phyloP scores from a whole-genome alignment of 495 filamentous ascomycete genomes.

The Daldinia concentrica region DNA sequence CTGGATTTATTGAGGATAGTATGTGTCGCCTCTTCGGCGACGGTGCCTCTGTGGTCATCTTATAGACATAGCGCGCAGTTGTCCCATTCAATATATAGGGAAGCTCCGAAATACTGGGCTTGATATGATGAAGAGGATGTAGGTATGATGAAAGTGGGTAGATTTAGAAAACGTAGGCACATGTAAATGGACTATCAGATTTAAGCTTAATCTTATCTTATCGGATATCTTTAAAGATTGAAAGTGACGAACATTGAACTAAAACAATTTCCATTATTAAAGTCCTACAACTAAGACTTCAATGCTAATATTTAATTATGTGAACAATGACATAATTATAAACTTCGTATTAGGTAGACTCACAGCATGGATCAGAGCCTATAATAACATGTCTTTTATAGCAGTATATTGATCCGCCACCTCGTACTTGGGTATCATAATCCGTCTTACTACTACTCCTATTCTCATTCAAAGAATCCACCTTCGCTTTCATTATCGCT shows the following conservation, averaged over 20 bases:
- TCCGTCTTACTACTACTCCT: constrained; percentile 10
- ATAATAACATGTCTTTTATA: not conserved
- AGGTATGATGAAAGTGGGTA: constrained; percentile 1
- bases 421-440: constrained; percentile 36
- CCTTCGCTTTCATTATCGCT: constrained; percentile 43
- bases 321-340: not conserved
- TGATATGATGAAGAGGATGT: not conserved
- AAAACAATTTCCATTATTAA: not conserved
- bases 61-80: constrained; percentile 32
- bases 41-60: constrained; percentile 47
- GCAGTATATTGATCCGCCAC: not conserved
- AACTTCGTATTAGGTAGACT: not conserved
- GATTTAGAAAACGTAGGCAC: not conserved
- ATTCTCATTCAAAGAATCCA: constrained; percentile 46
- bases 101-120: not conserved
- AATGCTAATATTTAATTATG: not conserved
- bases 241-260: not conserved
- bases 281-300: not conserved
- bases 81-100: not conserved
- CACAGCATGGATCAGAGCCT: not conserved
- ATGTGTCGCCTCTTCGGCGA: constrained; percentile 59
- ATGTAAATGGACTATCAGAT: not conserved
- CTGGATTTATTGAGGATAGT: constrained; percentile 56
- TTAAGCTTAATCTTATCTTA: constrained; percentile 2
- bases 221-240: not conserved